phyloP scores from a whole-genome alignment of 2,329 filamentous ascomycete species.

The Beauveria australis region DNA sequence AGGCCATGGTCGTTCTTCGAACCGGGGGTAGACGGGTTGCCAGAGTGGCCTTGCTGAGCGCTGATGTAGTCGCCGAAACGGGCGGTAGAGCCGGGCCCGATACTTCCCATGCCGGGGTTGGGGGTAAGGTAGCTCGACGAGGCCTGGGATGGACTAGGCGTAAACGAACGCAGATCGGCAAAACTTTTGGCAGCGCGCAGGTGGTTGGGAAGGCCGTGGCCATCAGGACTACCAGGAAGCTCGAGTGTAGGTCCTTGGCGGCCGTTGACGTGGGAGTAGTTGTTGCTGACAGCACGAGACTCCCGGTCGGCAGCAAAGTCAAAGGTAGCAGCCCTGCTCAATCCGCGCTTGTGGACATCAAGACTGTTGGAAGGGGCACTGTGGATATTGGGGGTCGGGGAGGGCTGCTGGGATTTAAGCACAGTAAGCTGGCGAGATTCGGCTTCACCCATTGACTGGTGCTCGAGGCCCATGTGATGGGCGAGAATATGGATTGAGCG shows the following conservation, averaged over 20 bases:
- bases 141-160: slow-evolving; percentile 78
- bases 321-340: slow-evolving; percentile 93
- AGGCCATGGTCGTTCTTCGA: slow-evolving; percentile 32
- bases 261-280: slow-evolving; percentile 64
- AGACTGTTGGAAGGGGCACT: slow-evolving; percentile 53
- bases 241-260: slow-evolving; percentile 81
- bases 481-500: slow-evolving; percentile 89
- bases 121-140: slow-evolving; percentile 66
- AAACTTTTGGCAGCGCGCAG: slow-evolving; percentile 93
- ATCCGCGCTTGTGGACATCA: slow-evolving; percentile 71
- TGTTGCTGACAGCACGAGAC: slow-evolving; percentile 54
- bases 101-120: slow-evolving; percentile 43
- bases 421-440: slow-evolving; percentile 88
- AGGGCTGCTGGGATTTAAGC: slow-evolving; percentile 55
- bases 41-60: slow-evolving; percentile 26
- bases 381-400: slow-evolving; percentile 48
- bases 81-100: slow-evolving; percentile 32
- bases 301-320: slow-evolving; percentile 83
- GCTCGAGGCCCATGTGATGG: slow-evolving; percentile 87
- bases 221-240: slow-evolving; percentile 70
- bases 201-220: slow-evolving; percentile 59
- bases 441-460: slow-evolving; percentile 80
- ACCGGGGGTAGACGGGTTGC: slow-evolving; percentile 30
- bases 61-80: slow-evolving; percentile 40
- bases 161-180: slow-evolving; percentile 89